Evolutionary conservation across 2,329 filamentous ascomycete genomes (phyloP).

Genomic region (Paraconiothyrium sp.): DNA sequence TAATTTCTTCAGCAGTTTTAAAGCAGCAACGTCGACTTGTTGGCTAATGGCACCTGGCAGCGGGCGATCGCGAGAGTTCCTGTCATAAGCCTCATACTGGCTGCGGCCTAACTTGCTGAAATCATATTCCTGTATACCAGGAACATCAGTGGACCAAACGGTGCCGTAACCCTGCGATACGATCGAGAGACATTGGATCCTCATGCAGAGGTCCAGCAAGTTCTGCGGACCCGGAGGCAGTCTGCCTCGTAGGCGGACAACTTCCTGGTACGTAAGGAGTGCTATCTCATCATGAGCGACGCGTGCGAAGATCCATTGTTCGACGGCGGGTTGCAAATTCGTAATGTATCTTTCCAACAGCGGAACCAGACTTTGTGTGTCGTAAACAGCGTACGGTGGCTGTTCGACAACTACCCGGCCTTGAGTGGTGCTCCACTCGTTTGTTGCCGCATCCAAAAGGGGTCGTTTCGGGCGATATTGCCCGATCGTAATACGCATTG

Average conservation of each 20-base stretch:
- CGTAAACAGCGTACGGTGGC: conserved; percentile 47
- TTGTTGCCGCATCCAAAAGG: conserved; percentile 40
- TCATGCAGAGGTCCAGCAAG: conserved; percentile 43
- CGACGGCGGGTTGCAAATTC: conserved; percentile 38
- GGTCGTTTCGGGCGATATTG: conserved; percentile 39
- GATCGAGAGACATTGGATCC: conserved; percentile 46
- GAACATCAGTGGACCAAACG: conserved; percentile 42
- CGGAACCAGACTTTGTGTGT: conserved; percentile 39
- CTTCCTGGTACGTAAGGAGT: conserved; percentile 43
- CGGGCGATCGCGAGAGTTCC: conserved; percentile 43
- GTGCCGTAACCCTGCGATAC: conserved; percentile 51
- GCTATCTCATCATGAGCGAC: conserved; percentile 42
- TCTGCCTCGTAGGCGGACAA: conserved; percentile 37
- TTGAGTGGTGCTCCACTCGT: conserved; percentile 41
- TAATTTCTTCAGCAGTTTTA: conserved; percentile 43
- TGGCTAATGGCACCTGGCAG: conserved; percentile 48
- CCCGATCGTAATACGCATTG: conserved; percentile 39
- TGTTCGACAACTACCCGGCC: conserved; percentile 40
- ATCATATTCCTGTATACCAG: conserved; percentile 45
- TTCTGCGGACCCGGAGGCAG: conserved; percentile 25
- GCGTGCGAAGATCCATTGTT: conserved; percentile 43
- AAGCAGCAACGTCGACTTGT: conserved; percentile 48
- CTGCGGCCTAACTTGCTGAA: conserved; percentile 41
- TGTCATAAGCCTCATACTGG: conserved; percentile 48
- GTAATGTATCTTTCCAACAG: conserved; percentile 42